These are phyloP conservation scores for Penicillium cosmopolitanum DNA, from an alignment of 495 filamentous ascomycete genomes.

Conservation along the genomic window DNA sequence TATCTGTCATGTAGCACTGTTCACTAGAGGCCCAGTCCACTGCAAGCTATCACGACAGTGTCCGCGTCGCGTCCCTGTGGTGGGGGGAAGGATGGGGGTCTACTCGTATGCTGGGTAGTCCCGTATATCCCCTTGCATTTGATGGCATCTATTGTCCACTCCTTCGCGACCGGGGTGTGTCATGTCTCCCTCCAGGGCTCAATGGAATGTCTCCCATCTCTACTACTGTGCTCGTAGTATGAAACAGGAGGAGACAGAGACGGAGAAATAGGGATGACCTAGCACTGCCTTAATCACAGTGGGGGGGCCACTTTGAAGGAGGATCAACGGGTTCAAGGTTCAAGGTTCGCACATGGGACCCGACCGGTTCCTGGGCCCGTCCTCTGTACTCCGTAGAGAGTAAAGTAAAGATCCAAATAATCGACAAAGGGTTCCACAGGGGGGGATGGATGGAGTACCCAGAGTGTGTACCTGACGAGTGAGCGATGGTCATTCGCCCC, in stretches of 20 bases:
- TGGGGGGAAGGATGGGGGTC: neutral
- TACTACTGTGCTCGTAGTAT: neutral
- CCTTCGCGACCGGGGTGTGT: neutral
- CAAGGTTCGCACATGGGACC: slow-evolving; percentile 5
- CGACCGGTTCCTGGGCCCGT: neutral
- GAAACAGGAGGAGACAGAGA: neutral
- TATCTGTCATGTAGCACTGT: slow-evolving; percentile 22
- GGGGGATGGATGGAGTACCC: neutral
- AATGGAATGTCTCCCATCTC: neutral
- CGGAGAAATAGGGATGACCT: no score
- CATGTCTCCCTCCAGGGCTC: neutral
- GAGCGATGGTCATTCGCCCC: slow-evolving; percentile 5
- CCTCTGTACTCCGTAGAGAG: neutral
- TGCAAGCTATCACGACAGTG: slow-evolving; percentile 4
- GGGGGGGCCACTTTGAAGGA: neutral
- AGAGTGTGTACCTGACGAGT: neutral
- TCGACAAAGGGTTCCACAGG: slow-evolving; percentile 2
- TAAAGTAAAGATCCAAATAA: neutral
- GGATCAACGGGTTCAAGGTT: neutral
- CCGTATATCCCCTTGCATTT: neutral
- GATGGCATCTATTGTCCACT: neutral
- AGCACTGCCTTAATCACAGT: neutral
- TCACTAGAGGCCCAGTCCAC: slow-evolving; percentile 3
- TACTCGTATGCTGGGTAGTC: neutral
- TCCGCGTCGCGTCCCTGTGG: neutral